Evolutionary conservation across 2,329 filamentous ascomycete genomes (phyloP), one percentile per base, ranked within the genome.

Genomic region (Neocatenulostroma microsporum): DNA sequence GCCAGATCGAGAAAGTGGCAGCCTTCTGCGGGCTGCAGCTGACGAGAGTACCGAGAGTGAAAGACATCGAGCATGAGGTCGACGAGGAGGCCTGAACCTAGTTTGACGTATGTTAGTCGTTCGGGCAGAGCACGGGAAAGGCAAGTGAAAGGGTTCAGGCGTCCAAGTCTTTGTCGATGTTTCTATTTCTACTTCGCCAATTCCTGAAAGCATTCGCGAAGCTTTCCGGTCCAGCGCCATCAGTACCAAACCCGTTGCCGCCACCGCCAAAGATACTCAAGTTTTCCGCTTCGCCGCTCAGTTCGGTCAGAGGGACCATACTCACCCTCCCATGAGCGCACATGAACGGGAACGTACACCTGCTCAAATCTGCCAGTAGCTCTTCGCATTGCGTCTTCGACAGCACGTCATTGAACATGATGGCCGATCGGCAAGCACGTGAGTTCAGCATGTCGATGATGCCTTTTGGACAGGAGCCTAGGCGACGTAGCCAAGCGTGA

Each of bases 321-420:
- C 65, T 66, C 13, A 67, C 64, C 34, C 68, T 68, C 1, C 85
- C 85, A 64, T 93, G 85, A 1, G 85, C 85, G 59, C 85, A 93
- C 54, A 85, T 80, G 47, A 91, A 91, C 0, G 85, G 84, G 44
- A 89, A 84, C 0, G 67, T 69, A 47, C 82, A 87, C 1, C 51
- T 54, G 0, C 72, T 69, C n/a, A 91, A 61, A 3, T 67, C 67
- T 2, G 37, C 42, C 0, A 89, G 56, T 21, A 91, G 58, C 1
- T 58, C 54, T 8, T 61, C 47, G 48, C 84, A 89, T 45, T 85
- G 70, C 0, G 67, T 59, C 1, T 55, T 44, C 0, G 67, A 68
- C 6, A 91, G 61, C 5, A 63, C 54, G 51, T 93, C 85, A 48
- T 89, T 89, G 61, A 93, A 93, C 83, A 88, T 89, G 55, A 91